Base-by-base conservation (phyloP, 441 rosid species). In the Kokia cookei region DNA sequence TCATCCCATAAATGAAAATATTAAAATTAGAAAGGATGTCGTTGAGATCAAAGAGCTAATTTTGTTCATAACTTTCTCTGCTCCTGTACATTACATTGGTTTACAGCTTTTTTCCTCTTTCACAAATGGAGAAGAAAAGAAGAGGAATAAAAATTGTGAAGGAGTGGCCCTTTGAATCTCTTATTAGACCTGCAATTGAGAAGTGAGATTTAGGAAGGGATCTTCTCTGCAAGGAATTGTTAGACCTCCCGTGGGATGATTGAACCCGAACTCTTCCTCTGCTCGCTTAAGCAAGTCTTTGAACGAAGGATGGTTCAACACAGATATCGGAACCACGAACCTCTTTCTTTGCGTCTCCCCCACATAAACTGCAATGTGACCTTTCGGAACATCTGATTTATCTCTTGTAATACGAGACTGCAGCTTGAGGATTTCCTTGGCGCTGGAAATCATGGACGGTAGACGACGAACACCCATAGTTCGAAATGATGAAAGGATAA, bases 211-310 rank as follows among this genome's bases (percentile, higher is more conserved):
- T 45, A 76, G 42, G 80, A 86, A 82, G 8, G 75, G 74, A 4
- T 87, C 84, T 71, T 79, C 82, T 47, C 71, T 73, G 66, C 89
- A 87, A 0, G 89, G 87, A 68, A 86, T 79, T 0, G 88, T 89
- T 77, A 87, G 83, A 50, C 84, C 84, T 4, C 91, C 89, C 80
- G 55, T 80, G 24, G 88, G 89, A 76, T 88, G 85, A 59, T 83
- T n/a, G 57, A 81, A 86, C 19, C 91, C 91, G 40, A 88, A 88
- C 75, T 85, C 90, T 73, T 90, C 88, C 77, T 85, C 89, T 2
- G 84, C 83, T 62, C 71, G 74, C 54, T 53, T 75, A 9, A 84
- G 86, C 70, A 86, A 79, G 61, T 77, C 83, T 57, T 74, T 66
- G 48, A 86, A 86, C 1, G 81, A 80, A 72, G 85, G 80, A 47